Conservation (phyloP, 2,329 filamentous ascomycete genomes). For the Arthrobotrys entomopaga region DNA sequence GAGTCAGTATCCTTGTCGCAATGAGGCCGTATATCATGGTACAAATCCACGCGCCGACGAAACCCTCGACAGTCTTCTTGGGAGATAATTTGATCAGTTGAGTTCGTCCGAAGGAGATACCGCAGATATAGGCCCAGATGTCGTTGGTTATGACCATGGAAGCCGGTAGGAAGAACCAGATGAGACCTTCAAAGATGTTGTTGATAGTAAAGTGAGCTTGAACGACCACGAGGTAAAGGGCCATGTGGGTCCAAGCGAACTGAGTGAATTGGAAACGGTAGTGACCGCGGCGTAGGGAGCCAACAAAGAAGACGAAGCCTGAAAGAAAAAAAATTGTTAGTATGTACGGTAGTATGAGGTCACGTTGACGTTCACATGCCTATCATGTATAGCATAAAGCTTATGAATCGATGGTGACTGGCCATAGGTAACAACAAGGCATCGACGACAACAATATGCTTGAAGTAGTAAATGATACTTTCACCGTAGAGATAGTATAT, state of each 20-base stretch:
- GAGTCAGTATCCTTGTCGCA: slow-evolving; percentile 84
- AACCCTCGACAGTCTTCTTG: slow-evolving; percentile 99
- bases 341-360: slow-evolving; percentile 1
- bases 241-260: slow-evolving; percentile 99
- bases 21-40: slow-evolving; percentile 85
- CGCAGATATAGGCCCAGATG: slow-evolving; percentile 97
- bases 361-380: slow-evolving; percentile 68
- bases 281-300: slow-evolving; percentile 90
- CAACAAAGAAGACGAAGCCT: slow-evolving; percentile 99
- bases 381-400: slow-evolving; percentile 97
- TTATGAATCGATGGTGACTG: slow-evolving; percentile 98
- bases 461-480: slow-evolving; percentile 99
- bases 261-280: slow-evolving; percentile 99
- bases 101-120: slow-evolving; percentile 94
- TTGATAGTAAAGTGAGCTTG: slow-evolving; percentile 99
- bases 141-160: slow-evolving; percentile 97
- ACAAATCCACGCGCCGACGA: slow-evolving; percentile 95
- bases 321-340: slow-evolving; percentile 17
- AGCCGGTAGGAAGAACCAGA: slow-evolving; percentile 98
- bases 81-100: slow-evolving; percentile 97
- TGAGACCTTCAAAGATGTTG: slow-evolving; percentile 99
- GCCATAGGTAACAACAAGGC: slow-evolving; percentile 90
- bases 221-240: slow-evolving; percentile 94
- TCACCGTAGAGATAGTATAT: slow-evolving; percentile 99
- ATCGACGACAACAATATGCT: slow-evolving; percentile 96